Conservation (phyloP, 495 filamentous ascomycete genomes). For the Hypoxylon perforatum region DNA sequence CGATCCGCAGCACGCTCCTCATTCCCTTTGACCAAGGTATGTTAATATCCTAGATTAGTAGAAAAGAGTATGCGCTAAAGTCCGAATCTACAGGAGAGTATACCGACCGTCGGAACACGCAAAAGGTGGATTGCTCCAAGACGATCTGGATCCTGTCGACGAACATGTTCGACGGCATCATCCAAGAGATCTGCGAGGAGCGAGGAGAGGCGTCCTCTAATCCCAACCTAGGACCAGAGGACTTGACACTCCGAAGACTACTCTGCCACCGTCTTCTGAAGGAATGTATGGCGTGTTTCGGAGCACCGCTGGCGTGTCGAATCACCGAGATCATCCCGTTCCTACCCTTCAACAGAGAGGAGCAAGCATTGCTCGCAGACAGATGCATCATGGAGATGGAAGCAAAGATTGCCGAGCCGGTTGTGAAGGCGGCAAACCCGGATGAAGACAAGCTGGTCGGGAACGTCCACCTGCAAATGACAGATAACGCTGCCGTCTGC, state of each 20-base stretch:
- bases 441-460: conserved; percentile 47
- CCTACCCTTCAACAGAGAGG: conserved; percentile 54
- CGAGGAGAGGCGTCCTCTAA: conserved; percentile 41
- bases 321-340: conserved; percentile 60
- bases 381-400: conserved; percentile 57
- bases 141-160: conserved; percentile 69
- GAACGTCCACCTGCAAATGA: conserved; percentile 51
- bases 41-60: conserved; percentile 4
- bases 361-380: conserved; percentile 57
- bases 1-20: conserved; percentile 56
- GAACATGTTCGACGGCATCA: conserved; percentile 57
- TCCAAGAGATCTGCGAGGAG: conserved; percentile 50
- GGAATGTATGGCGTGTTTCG: conserved; percentile 45
- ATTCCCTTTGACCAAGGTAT: conserved; percentile 59
- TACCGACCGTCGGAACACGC: conserved; percentile 55
- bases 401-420: conserved; percentile 25
- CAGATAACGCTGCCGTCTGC: conserved; percentile 51
- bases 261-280: conserved; percentile 48
- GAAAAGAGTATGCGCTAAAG: conserved; percentile 29
- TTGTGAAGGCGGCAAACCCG: conserved; percentile 45
- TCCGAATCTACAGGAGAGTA: conserved; percentile 45
- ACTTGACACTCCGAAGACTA: conserved; percentile 38
- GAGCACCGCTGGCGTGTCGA: conserved; percentile 52
- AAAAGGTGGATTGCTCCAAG: conserved; percentile 61
- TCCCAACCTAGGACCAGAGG: conserved; percentile 31